Percentiles rank a stretch among this genome's conserved stretches.
Conservation (phyloP, 2,329 filamentous ascomycete genomes). For the Fusarium tjaetaba region DNA sequence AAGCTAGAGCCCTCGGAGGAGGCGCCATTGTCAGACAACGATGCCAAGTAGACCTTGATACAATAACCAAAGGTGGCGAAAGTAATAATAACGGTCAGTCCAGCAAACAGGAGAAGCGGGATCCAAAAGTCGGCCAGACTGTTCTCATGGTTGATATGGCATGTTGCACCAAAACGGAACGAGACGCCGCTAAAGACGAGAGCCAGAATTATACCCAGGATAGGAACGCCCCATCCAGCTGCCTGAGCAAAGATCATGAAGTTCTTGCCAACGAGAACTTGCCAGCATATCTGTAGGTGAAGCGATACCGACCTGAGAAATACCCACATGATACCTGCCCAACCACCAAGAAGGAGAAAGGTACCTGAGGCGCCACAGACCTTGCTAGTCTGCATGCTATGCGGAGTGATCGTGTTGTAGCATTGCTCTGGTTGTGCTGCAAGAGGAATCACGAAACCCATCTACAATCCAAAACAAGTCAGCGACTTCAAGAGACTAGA, state of each 20-base stretch:
- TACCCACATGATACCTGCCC: conserved; percentile 87
- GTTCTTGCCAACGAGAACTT: conserved; percentile 83
- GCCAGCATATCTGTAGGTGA: conserved; percentile 98
- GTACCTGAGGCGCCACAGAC: conserved; percentile 90
- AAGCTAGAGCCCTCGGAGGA: conserved; percentile 78
- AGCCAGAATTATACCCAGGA: conserved; percentile 77
- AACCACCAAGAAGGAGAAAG: conserved; percentile 86
- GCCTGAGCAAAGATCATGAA: conserved; percentile 90
- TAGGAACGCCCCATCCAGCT: conserved; percentile 85
- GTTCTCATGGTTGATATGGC: conserved; percentile 92
- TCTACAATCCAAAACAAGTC: conserved; percentile 55
- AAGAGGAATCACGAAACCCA: conserved; percentile 91
- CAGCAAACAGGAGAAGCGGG: conserved; percentile 82
- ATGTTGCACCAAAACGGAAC: conserved; percentile 90
- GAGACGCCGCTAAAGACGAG: conserved; percentile 90
- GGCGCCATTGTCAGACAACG: conserved; percentile 76
- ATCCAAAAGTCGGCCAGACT: conserved; percentile 91
- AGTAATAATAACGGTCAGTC: conserved; percentile 80
- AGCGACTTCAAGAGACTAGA: conserved; percentile 14
- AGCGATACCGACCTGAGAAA: conserved; percentile 91
- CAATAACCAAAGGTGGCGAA: conserved; percentile 91
- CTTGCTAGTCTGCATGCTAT: conserved; percentile 85
- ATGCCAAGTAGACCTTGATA: conserved; percentile 91
- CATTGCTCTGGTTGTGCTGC: conserved; percentile 83
- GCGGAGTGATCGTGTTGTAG: conserved; percentile 88